Conservation (phyloP, 164 flowering plant genomes). For the Tetrastigma voinierianum region DNA sequence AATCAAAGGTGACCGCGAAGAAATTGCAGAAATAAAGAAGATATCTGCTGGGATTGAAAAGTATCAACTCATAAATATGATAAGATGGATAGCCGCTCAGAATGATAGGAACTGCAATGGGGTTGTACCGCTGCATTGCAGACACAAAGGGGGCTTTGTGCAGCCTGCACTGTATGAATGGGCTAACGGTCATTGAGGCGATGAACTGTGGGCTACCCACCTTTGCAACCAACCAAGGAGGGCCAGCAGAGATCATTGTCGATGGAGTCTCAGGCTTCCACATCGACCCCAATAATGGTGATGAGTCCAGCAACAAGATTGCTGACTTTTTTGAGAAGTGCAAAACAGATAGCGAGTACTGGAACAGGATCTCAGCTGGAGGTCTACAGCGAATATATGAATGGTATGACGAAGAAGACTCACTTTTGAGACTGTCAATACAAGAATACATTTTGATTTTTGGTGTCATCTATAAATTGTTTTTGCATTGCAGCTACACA, state of each 20-base stretch:
- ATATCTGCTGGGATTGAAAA: conserved; percentile 74
- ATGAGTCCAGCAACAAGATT: conserved; percentile 73
- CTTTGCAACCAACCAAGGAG: conserved; percentile 94
- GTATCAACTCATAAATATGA: conserved; percentile 73
- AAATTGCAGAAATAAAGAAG: conserved; percentile 78
- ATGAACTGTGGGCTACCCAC: conserved; percentile 95
- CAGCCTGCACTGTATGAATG: conserved; percentile 93
- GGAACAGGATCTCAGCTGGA: conserved; percentile 60
- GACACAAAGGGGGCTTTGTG: conserved; percentile 89
- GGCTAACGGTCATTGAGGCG: conserved; percentile 92
- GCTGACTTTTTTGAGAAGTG: conserved; percentile 89
- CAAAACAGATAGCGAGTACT: conserved; percentile 52
- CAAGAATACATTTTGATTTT: not conserved
- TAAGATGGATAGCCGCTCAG: conserved; percentile 97
- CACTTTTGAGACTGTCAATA: not conserved
- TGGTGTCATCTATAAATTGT: not conserved
- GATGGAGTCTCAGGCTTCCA: conserved; percentile 91
- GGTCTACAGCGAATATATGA: conserved; percentile 78
- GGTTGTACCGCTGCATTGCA: conserved; percentile 77
- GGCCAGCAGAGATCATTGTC: conserved; percentile 90
- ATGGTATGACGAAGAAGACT: conserved; percentile 45
- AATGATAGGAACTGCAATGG: conserved; percentile 71
- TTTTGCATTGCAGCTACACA: conserved; percentile 67
- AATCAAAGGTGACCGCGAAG: conserved; percentile 94
- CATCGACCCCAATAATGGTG: conserved; percentile 82